Evolutionary conservation across 345 rosid species (phyloP), one percentile per base, ranked within the genome.

Genomic region (Acer negundo): DNA sequence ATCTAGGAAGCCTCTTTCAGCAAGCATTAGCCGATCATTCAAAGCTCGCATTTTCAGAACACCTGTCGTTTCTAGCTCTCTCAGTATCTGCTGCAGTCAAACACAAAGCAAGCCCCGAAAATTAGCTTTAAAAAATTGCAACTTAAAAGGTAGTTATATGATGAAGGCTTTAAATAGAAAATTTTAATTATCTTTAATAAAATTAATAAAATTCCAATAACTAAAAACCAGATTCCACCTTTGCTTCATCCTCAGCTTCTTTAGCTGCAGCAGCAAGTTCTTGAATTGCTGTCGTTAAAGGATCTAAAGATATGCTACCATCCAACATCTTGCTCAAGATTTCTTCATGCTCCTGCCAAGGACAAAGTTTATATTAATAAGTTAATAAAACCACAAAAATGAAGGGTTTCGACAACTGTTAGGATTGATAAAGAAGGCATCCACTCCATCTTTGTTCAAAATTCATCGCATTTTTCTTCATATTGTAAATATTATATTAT

Each of bases 1-100:
- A 81, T 94, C 98, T 79, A 96, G 80, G 85, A 94, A 94, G 67
- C 99, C 97, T 89, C 97, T 89, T 82, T 96, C 99, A 0, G 89
- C 93, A 74, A 89, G 94, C 95, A 94, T 91, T 85, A 96, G 78
- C 68, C 92, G 86, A 69, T 94, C 98, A 80, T 96, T 96, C 80
- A 96, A 70, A 13, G 86, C 89, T 75, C 97, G 87, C 75, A 79
- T 77, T 81, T 78, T 86, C 72, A 85, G 55, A 59, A 75, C 87
- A 10, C 80, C 83, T 19, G 68, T 69, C 31, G 24, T 73, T 64
- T 74, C 85, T 81, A 64, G 82, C 49, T 77, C 79, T 78, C 81
- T 85, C 64, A 91, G 69, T 78, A 51, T 84, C 99, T 96, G 89
- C 99, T 96, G 88, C 83, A 80, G 2, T 46, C 51, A 44, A 82